Evolutionary conservation across 768 basidiomycete species (phyloP), one percentile per base, ranked within the genome.

Genomic region (Panellus pusillus): DNA sequence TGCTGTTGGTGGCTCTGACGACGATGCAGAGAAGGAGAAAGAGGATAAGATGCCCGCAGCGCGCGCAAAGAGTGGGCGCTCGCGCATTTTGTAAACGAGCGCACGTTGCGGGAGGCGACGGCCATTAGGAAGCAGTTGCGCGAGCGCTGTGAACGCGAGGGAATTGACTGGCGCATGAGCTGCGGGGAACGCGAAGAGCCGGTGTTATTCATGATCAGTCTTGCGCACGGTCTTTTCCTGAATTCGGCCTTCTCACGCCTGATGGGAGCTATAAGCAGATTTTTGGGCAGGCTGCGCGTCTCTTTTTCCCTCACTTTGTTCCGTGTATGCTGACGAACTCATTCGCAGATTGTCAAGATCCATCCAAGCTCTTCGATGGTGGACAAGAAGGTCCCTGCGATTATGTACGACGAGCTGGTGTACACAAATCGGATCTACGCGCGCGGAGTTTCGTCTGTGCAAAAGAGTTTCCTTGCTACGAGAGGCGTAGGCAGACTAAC

Each of bases 321-420:
- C 42, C 24, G 7, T 41, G 11, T 15, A 24, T 24, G 24, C 42
- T 38, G 40, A 47, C 13, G 12, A 3, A 35, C 24, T 15, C 9
- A 1, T 40, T 7, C 35, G 18, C 59, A 78, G 91, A 68, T 80
- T 19, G 78, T 98, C 52, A 96, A 95, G 68, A 89, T 99, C 18
- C 93, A 98, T 65, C 97, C 96, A 0, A 81, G 89, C 28, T 98
- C 95, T 28, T 79, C 82, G 3, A 65, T 98, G 62, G 81, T 80
- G 61, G 86, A 89, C 60, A 92, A 89, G 65, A 91, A 90, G 66
- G 82, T 86, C 0, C 85, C 86, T 0, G 92, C 88, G 6, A 93
- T 99, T 57, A 79, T 99, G 35, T 99, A 91, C 66, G 89, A 96
- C 67, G 97, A 99, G 65, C 72, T 99, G 65, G 76, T 92, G 44